A percentile compares a stretch with the other conserved stretches of the same genome.
Conservation (phyloP, 192 early-diverging fungal species). For the Coemansia reversa region DNA sequence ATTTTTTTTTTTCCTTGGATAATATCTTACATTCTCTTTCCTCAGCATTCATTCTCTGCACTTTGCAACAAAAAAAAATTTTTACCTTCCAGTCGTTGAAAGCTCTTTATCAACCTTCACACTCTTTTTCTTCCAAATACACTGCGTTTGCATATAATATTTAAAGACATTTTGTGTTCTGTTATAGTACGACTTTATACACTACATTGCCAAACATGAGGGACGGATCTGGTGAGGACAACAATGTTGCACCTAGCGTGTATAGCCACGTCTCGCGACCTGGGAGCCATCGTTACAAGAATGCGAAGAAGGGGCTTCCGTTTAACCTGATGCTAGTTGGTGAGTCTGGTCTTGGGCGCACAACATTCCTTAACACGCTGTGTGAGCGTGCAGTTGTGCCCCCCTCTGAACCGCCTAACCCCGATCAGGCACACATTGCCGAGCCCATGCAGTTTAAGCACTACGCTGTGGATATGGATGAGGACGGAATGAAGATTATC, state of each 20-base stretch:
- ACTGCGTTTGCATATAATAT: no score
- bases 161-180: no score
- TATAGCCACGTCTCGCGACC: constrained; percentile 54
- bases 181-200: background rate
- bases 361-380: constrained; percentile 98
- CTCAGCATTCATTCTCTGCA: no score
- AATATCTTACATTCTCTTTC: no score
- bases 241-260: constrained; percentile 52
- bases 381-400: constrained; percentile 79
- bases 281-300: constrained; percentile 77
- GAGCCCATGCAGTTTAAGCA: constrained; percentile 90
- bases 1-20: no score
- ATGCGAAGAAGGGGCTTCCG: constrained; percentile 92
- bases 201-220: constrained; percentile 17
- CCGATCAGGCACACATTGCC: constrained; percentile 77
- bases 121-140: no score
- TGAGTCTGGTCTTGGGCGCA: constrained; percentile 92
- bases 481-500: constrained; percentile 95
- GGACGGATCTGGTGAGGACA: constrained; percentile 57
- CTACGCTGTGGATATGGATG: constrained; percentile 91
- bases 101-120: no score
- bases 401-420: constrained; percentile 62
- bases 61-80: no score
- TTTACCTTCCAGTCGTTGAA: no score
- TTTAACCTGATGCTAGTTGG: constrained; percentile 98